Base-by-base conservation (phyloP, 2,329 filamentous ascomycete species). In the Pezicula neosporulosa region DNA sequence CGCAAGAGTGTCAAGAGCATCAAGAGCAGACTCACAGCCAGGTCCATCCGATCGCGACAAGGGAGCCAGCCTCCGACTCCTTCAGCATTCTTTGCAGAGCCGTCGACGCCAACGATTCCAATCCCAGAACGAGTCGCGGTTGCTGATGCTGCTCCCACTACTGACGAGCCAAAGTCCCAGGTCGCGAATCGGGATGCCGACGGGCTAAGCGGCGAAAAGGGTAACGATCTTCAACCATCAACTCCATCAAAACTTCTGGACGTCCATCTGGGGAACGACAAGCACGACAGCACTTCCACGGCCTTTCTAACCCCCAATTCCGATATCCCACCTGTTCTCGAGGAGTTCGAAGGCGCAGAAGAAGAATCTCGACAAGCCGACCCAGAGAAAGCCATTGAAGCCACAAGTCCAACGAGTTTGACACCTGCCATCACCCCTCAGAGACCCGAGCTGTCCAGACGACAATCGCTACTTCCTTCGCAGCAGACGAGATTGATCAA, bases 401-500 rank as follows among this genome's bases (percentile, higher is more conserved):
- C 28, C 19, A 24, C 24, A 9, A 49, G 37, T 13, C 39, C 24
- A 50, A 52, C 30, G 33, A 49, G 42, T 33, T 39, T 18, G 21
- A 44, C 48, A 47, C 30, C 10, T 37, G 16, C 44, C 27, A 47
- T 33, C 28, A 45, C 47, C 21, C 44, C 54, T 41, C 28, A 44
- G 19, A 53, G 41, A 50, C 18, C 56, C 12, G 63, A 61, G 30
- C 51, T 62, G 12, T 44, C 56, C 6, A 57, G 65, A 53, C 56
- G 60, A 51, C 75, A 77, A 61, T 77, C 74, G 55, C 66, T 77
- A 44, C 61, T 78, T 16, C 72, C 70, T 28, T 70, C 64, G 60
- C 71, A 67, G 55, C 77, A 75, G 59, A 71, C 69, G 37, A 72
- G 66, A 46, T 63, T 76, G 55, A 80, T 81, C 60, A 77, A 72